Percentiles rank a stretch among this genome's conserved stretches.
Evolutionary conservation across 1,284 basidiomycete species (phyloP).

Genomic region (Vanrija humicola): DNA sequence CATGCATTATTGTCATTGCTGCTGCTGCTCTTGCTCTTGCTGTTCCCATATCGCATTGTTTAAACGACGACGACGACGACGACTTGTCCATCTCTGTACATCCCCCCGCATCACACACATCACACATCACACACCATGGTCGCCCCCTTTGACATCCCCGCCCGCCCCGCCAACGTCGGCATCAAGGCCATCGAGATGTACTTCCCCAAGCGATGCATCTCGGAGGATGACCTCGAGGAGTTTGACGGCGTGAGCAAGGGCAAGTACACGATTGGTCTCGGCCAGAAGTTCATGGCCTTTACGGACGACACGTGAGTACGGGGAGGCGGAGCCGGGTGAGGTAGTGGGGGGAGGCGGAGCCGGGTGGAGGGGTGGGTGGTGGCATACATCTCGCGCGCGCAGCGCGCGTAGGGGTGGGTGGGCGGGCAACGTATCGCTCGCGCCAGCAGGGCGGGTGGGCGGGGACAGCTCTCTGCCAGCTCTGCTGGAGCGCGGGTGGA

Average conservation of each 20-base stretch:
- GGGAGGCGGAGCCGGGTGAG: neutral
- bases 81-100: neutral
- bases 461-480: no score
- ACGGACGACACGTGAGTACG: slow-evolving; percentile 71
- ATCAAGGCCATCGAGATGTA: slow-evolving; percentile 90
- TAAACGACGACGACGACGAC: no score
- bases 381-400: no score
- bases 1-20: neutral
- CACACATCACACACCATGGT: slow-evolving; percentile 13
- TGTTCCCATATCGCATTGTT: neutral
- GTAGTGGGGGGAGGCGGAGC: neutral
- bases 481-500: no score
- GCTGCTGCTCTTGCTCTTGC: neutral
- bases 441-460: no score
- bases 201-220: slow-evolving; percentile 90
- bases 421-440: no score
- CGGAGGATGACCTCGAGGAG: slow-evolving; percentile 88
- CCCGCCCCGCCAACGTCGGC: slow-evolving; percentile 84
- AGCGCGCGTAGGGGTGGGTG: no score
- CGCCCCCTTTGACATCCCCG: slow-evolving; percentile 41
- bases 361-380: no score
- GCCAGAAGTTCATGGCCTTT: slow-evolving; percentile 97
- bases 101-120: neutral
- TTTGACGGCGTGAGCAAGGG: slow-evolving; percentile 94
- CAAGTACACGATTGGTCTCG: slow-evolving; percentile 99